Evolutionary conservation across 805 yeast genomes (phyloP).

Genomic region (Saturnispora saitoi): DNA sequence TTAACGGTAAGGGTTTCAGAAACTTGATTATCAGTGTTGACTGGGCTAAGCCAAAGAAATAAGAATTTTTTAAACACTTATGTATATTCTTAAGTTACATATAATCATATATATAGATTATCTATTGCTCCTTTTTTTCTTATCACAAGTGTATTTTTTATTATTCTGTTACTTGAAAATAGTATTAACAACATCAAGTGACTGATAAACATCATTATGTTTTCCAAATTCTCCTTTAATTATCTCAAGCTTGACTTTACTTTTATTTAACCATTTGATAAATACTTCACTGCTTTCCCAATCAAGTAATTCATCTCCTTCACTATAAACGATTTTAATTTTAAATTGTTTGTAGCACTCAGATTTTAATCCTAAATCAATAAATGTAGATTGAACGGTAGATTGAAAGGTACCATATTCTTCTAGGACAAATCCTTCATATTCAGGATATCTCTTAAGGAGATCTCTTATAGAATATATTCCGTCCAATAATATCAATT

Average conservation of each 20-base stretch:
- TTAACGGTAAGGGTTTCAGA: conserved; percentile 90
- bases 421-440: conserved; percentile 45
- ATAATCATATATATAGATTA: neutral
- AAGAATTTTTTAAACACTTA: neutral
- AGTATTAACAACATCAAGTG: conserved; percentile 26
- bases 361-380: neutral
- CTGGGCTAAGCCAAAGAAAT: conserved; percentile 42
- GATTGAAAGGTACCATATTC: conserved; percentile 37
- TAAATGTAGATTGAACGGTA: conserved; percentile 18
- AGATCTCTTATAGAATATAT: conserved; percentile 49
- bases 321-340: conserved; percentile 48
- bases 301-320: conserved; percentile 56
- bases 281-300: conserved; percentile 40
- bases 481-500: conserved; percentile 51
- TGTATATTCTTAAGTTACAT: neutral
- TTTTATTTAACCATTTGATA: conserved; percentile 24
- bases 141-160: neutral
- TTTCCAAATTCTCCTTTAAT: conserved; percentile 39
- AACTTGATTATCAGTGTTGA: conserved; percentile 68
- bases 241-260: conserved; percentile 13
- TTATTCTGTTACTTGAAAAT: neutral
- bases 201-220: conserved; percentile 58
- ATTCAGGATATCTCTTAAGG: conserved; percentile 53
- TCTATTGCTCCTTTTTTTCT: neutral
- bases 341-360: conserved; percentile 10